phyloP scores from a whole-genome alignment of 441 rosid genomes.

The Croton setiger region DNA sequence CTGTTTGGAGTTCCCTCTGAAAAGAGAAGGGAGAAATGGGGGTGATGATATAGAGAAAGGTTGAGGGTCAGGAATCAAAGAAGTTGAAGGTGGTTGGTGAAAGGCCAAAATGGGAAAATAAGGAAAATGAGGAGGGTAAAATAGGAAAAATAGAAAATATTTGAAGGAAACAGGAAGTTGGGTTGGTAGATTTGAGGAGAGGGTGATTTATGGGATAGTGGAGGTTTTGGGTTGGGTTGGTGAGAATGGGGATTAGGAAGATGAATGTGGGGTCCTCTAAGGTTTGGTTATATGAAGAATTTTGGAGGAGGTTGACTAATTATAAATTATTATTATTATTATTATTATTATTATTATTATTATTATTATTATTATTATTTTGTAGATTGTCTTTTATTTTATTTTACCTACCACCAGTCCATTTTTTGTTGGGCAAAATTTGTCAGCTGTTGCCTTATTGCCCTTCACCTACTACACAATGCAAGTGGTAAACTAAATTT shows the following conservation, averaged over 20 bases:
- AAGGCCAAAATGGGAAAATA: slow-evolving; percentile 15
- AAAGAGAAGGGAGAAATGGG: background rate
- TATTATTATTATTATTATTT: background rate
- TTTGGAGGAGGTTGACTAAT: slow-evolving; percentile 4
- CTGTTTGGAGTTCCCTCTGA: slow-evolving; percentile 16
- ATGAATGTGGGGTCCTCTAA: slow-evolving; percentile 7
- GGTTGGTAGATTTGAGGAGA: background rate
- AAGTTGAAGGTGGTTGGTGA: slow-evolving; percentile 28
- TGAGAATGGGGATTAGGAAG: background rate
- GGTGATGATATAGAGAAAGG: slow-evolving; percentile 24
- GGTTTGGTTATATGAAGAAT: slow-evolving; percentile 4
- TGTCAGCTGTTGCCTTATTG: background rate
- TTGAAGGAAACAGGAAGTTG: background rate
- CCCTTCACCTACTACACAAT: slow-evolving; percentile 18
- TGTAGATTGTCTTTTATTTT: background rate
- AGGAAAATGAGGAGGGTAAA: too few relatives aligned
- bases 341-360: background rate
- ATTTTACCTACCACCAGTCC: slow-evolving; percentile 13
- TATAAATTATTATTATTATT: background rate
- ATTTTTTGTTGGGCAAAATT: background rate
- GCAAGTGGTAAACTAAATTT: background rate
- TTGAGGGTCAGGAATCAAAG: background rate
- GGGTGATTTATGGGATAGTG: background rate
- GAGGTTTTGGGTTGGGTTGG: slow-evolving; percentile 17
- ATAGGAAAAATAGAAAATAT: background rate